Percentiles rank a stretch among this genome's conserved stretches.
phyloP scores from a whole-genome alignment of 768 basidiomycete species.

The Leccinum rimulosum region DNA sequence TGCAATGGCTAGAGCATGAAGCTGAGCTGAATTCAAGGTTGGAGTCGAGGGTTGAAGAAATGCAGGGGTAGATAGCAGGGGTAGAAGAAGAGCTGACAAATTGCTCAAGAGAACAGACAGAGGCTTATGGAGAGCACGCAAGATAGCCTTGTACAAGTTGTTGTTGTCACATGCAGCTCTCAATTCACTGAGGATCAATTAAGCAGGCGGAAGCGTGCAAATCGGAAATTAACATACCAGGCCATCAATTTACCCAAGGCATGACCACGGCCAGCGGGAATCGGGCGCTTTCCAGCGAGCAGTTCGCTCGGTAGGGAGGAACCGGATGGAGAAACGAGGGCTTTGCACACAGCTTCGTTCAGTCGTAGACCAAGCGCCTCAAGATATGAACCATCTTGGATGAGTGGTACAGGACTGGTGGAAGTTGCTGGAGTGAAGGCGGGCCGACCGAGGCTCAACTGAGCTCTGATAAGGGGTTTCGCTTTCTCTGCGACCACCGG shows the following conservation, averaged over 20 bases:
- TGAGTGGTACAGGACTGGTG: slow-evolving; percentile 41
- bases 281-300: slow-evolving; percentile 64
- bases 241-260: slow-evolving; percentile 66
- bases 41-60: slow-evolving; percentile 54
- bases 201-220: slow-evolving; percentile 13
- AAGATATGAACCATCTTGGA: slow-evolving; percentile 79
- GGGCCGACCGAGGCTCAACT: slow-evolving; percentile 59
- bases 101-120: slow-evolving; percentile 72
- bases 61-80: slow-evolving; percentile 60
- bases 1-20: slow-evolving; percentile 67
- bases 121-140: slow-evolving; percentile 73
- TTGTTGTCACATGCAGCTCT: slow-evolving; percentile 59
- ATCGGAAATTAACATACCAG: slow-evolving; percentile 47
- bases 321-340: slow-evolving; percentile 62
- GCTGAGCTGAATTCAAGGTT: slow-evolving; percentile 61
- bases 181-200: slow-evolving; percentile 53
- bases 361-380: slow-evolving; percentile 74
- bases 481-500: slow-evolving; percentile 41
- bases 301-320: slow-evolving; percentile 50
- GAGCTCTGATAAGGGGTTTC: slow-evolving; percentile 56
- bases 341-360: slow-evolving; percentile 78
- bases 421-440: slow-evolving; percentile 36
- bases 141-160: slow-evolving; percentile 64
- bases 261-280: slow-evolving; percentile 71
- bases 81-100: slow-evolving; percentile 64